These are phyloP conservation scores for Dioszegia aurantiaca DNA, from an alignment of 768 basidiomycete genomes.

Conservation along the genomic window DNA sequence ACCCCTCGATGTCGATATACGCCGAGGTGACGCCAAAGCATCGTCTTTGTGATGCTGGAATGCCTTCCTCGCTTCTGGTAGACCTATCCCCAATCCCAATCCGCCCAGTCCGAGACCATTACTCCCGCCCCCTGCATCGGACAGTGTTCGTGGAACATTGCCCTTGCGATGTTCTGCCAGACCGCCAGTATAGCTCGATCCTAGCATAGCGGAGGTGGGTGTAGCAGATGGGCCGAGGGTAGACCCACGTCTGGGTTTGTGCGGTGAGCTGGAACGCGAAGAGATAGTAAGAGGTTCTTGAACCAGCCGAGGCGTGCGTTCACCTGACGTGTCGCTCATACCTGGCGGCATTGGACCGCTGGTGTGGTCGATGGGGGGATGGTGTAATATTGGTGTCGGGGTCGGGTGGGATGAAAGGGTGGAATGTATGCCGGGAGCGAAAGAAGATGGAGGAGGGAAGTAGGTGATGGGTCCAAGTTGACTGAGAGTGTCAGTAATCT, in stretches of 20 bases:
- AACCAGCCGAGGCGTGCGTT: constrained; percentile 12
- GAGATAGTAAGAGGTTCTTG: constrained; percentile 3
- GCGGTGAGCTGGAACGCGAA: not conserved
- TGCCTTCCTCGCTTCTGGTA: constrained; percentile 7
- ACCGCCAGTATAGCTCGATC: not conserved
- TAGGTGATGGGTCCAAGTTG: constrained; percentile 24
- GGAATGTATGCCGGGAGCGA: constrained; percentile 12
- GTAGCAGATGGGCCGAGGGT: not conserved
- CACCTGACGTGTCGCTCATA: constrained; percentile 1
- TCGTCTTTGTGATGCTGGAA: constrained; percentile 18
- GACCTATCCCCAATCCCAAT: constrained; percentile 22
- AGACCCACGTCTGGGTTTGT: constrained; percentile 8
- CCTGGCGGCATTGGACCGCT: not conserved
- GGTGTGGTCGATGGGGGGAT: constrained; percentile 2
- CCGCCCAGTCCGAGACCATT: constrained; percentile 7
- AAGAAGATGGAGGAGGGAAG: constrained; percentile 29
- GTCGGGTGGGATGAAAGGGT: not conserved
- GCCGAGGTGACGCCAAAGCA: constrained; percentile 34
- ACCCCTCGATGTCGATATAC: constrained; percentile 31
- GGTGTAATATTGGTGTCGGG: constrained; percentile 2
- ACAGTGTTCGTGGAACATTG: constrained; percentile 4
- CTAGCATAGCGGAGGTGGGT: not conserved
- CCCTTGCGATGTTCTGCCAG: constrained; percentile 12
- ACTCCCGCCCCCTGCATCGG: not conserved
- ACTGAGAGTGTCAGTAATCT: constrained; percentile 6